Conservation (phyloP, 345 rosid genomes). For the Citrus sinensis region DVS_A1.0 CM039165.1:27049501-27050000, state of each 20-base stretch:
- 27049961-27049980: not conserved
- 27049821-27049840: not conserved
- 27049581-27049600: not conserved
- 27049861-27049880: constrained; percentile 36
- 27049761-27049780: not conserved
- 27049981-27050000: not conserved
- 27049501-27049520: not conserved
- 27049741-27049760: not conserved
- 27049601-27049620: not conserved
- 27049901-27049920: constrained; percentile 18
- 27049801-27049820: not conserved
- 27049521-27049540: not conserved
- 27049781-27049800: constrained; percentile 1
- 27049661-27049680: too few species aligned
- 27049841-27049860: constrained; percentile 33
- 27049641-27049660: not conserved
- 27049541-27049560: not conserved
- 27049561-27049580: not conserved
- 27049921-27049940: not conserved
- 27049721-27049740: not conserved
- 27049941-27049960: not conserved
- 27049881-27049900: constrained; percentile 3
- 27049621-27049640: not conserved
- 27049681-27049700: too few species aligned
- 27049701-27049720: too few species aligned